Conservation (phyloP, 2,329 filamentous ascomycete species). For the Ceratocystis cubensis region DNA sequence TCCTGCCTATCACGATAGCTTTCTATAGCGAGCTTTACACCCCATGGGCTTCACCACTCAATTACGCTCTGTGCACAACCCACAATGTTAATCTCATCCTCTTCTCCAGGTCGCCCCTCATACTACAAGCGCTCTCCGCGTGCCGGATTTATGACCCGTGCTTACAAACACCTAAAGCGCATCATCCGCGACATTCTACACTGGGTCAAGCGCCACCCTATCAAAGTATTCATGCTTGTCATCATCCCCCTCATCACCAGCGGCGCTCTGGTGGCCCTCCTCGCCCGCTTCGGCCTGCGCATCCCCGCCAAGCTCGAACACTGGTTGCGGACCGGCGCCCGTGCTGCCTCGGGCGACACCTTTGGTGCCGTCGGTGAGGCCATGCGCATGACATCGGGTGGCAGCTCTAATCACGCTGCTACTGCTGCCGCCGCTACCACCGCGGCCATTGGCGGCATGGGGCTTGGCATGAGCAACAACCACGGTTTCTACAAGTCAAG, state of each 20-base stretch:
- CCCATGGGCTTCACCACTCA: background rate
- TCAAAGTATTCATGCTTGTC: constrained; percentile 78
- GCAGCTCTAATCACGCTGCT: constrained; percentile 24
- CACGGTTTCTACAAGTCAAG: constrained; percentile 4
- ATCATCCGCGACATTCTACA: constrained; percentile 68
- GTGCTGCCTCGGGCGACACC: constrained; percentile 36
- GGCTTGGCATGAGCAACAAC: background rate
- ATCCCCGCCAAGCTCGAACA: constrained; percentile 53
- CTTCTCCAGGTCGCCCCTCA: constrained; percentile 37
- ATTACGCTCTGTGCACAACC: background rate
- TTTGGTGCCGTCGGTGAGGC: constrained; percentile 43
- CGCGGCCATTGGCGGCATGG: constrained; percentile 4
- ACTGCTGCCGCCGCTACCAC: constrained; percentile 20
- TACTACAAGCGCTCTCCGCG: constrained; percentile 76
- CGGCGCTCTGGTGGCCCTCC: constrained; percentile 64
- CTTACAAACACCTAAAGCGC: constrained; percentile 63
- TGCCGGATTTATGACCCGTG: constrained; percentile 60
- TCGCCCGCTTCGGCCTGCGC: constrained; percentile 66
- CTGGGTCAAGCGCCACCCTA: constrained; percentile 70
- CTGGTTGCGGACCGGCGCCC: constrained; percentile 43
- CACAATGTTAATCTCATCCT: constrained; percentile 17
- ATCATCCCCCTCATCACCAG: constrained; percentile 79
- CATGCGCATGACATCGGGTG: constrained; percentile 38
- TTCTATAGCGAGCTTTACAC: background rate
- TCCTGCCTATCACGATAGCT: background rate